Percentiles rank a stretch among this genome's conserved stretches.
Evolutionary conservation across 306 rosid genomes (phyloP).

Genomic region (Gillenia trifoliata): DNA sequence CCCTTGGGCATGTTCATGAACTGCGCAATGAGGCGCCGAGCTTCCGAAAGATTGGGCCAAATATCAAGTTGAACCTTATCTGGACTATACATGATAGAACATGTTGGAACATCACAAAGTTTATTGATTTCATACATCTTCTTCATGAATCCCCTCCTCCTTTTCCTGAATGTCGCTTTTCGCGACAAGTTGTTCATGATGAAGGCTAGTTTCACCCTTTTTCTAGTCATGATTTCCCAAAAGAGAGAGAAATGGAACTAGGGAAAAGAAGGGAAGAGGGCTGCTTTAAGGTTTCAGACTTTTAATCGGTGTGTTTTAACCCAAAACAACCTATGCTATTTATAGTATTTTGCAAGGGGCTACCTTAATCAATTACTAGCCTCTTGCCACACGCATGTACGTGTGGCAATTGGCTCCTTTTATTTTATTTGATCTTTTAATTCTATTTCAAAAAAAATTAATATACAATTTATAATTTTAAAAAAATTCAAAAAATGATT

Average conservation of each 20-base stretch:
- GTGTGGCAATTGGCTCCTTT: too few species aligned
- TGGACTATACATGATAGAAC: conserved; percentile 47
- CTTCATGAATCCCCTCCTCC: conserved; percentile 58
- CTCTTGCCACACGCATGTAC: too few species aligned
- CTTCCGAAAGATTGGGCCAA: conserved; percentile 42
- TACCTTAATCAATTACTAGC: background rate
- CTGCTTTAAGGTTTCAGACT: too few species aligned
- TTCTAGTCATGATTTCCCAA: conserved; percentile 38
- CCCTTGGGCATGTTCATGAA: conserved; percentile 30
- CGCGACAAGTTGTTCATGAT: conserved; percentile 35
- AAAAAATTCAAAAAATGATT: too few species aligned
- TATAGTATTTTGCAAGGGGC: background rate
- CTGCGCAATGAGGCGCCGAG: conserved; percentile 13
- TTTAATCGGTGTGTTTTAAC: background rate
- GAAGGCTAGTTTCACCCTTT: conserved; percentile 46
- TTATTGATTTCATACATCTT: conserved; percentile 49
- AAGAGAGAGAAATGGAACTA: background rate
- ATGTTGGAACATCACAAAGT: conserved; percentile 52
- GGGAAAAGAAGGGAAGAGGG: too few species aligned
- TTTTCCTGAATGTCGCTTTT: conserved; percentile 55
- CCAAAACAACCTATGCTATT: background rate
- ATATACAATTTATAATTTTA: too few species aligned
- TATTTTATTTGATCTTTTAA: too few species aligned
- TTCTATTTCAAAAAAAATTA: too few species aligned
- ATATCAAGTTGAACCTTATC: conserved; percentile 38